Evolutionary conservation across 176 grass and related monocot species (phyloP), one percentile per base, ranked within the genome.

Genomic region (Calamus simplicifolius): DNA sequence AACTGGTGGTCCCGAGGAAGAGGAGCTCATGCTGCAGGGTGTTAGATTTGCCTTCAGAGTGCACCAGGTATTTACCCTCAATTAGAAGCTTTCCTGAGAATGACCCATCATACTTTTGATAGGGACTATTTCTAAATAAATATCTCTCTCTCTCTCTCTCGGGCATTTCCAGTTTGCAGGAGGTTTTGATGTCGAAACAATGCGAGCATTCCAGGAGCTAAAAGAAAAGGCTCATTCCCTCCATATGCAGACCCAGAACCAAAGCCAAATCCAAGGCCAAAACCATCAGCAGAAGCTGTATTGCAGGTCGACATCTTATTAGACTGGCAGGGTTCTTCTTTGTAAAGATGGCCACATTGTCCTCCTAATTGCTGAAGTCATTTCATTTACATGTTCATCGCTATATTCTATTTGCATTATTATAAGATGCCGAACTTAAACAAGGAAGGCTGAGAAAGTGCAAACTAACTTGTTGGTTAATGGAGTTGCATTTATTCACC

Each of bases 11-110:
- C 79, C 72, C 16, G 94, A 93, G 23, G 94, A 99, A 70, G 94
- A 89, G 70, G 94, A 99, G n/a, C 64, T 99, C 66, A 99, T 93
- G 88, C 88, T 99, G 50, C 94, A 89, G 60, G 94, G 81, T 15
- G 94, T 99, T 29, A 73, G 94, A 59, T 93, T 89, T 76, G 94
- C 94, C 54, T 99, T 99, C 69, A 80, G 94, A 62, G 94, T 99
- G 28, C 94, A 99, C 58, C 94, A 99, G 94, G 94, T 99, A 81
- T 10, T 38, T 19, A 16, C 35, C 2, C 8, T 43, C 35, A 13
- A 43, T 43, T 43, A 10, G 35, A 43, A 43, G 8, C 35, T 35
- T 7, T 35, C 5, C 31, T 35, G 31, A 35, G 31, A 35, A 35
- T 35, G 30, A 6, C n/a, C 7, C 31, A 35, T 35, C 31, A 10